Evolutionary conservation across 306 rosid genomes (phyloP), one percentile per base, ranked within the genome.

Genomic region (Gynostemma pentaphyllum): DNA sequence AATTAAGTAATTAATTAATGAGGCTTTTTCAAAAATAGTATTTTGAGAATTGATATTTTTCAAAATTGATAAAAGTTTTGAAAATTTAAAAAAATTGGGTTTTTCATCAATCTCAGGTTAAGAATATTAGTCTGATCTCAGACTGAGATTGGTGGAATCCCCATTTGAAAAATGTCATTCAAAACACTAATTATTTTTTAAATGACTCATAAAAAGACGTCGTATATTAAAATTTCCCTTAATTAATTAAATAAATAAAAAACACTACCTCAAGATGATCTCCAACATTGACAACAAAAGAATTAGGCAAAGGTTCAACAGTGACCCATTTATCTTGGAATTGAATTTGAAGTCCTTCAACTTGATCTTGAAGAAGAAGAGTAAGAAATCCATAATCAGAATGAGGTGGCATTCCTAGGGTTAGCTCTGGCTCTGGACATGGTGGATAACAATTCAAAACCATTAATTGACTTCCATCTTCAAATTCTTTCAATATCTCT

Each of bases 371-470:
- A 15, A 91, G 87, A 14, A 91, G 85, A 21, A 91, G 85, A 0
- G 97, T 87, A 45, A 91, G 95, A 70, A 87, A 83, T 8, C 96
- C 97, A 74, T 85, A 91, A 70, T 87, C 97, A 9, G 97, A 91
- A 76, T 91, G 97, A 55, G 97, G 89, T 23, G 95, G 96, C 80
- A 91, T 75, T 28, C 97, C 97, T 2, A 91, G 78, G 28, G 97
- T 91, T 72, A 91, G 78, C n/a, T 87, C 89, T 3, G 97, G 97
- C 55, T 91, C 72, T 44, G 97, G 97, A 60, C 97, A 91, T 54
- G 87, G 75, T 23, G 97, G 97, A 63, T 87, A 91, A 62, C 80
- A 83, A 75, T 91, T 91, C n/a, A 78, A 66, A 23, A 88, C 81
- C 84, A 91, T 80, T 70, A 91, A 68, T 66, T 91, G 97, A 80